These are phyloP conservation scores for Erythrobasidium hasegawianum DNA, from an alignment of 1,284 basidiomycete species.

Conservation along the genomic window DNA sequence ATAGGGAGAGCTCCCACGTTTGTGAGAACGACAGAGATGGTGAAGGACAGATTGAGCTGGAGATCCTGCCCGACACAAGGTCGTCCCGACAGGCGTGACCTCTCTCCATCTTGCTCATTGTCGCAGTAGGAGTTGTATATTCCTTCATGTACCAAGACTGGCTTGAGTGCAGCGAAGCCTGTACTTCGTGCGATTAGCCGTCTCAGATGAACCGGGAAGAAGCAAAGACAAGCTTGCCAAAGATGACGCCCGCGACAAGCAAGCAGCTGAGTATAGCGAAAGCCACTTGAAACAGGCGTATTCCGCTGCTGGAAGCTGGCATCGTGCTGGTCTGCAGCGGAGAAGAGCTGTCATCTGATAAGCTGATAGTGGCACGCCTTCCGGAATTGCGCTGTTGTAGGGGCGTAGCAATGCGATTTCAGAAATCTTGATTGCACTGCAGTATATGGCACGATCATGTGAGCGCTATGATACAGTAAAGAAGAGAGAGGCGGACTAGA, in stretches of 20 bases:
- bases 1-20: slow-evolving; percentile 50
- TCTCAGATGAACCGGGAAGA: neutral
- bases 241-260: slow-evolving; percentile 29
- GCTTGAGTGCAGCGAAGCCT: slow-evolving; percentile 41
- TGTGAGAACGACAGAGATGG: slow-evolving; percentile 47
- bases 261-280: slow-evolving; percentile 5
- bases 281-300: slow-evolving; percentile 15
- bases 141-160: slow-evolving; percentile 43
- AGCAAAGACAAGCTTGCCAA: slow-evolving; percentile 8
- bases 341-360: neutral
- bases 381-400: too few species aligned
- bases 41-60: slow-evolving; percentile 49
- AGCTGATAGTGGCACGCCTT: too few species aligned
- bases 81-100: slow-evolving; percentile 25
- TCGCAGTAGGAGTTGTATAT: slow-evolving; percentile 8
- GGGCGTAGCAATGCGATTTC: too few species aligned
- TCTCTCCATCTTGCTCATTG: slow-evolving; percentile 3
- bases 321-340: neutral
- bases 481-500: too few species aligned
- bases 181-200: too few species aligned
- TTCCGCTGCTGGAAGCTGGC: neutral
- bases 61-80: slow-evolving; percentile 25
- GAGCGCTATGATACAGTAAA: too few species aligned
- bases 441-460: too few species aligned
- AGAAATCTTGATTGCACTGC: too few species aligned